Conservation (phyloP, 1,139 yeast species). For the Suhomyces atakaporum region DNA sequence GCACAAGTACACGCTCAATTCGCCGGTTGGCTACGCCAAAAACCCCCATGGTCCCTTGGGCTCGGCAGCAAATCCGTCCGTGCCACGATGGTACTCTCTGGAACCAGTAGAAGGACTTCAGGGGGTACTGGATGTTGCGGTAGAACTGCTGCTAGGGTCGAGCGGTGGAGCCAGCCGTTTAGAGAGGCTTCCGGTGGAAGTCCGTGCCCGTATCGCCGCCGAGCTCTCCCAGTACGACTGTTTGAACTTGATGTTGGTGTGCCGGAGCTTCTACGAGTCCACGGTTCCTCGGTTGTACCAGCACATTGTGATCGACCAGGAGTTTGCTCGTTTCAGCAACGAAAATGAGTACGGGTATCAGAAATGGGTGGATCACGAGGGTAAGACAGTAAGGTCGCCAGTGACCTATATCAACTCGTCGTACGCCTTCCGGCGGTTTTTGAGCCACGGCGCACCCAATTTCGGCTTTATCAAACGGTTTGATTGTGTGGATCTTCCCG, state of each 20-base stretch:
- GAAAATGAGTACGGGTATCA: conserved; percentile 25
- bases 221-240: conserved; percentile 46
- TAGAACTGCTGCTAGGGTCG: neutral
- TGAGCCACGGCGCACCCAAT: conserved; percentile 11
- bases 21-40: conserved; percentile 32
- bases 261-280: conserved; percentile 29
- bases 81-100: too few species aligned
- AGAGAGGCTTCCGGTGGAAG: conserved; percentile 41
- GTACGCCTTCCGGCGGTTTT: conserved; percentile 35
- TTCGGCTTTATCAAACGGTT: conserved; percentile 19
- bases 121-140: too few species aligned
- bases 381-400: conserved; percentile 10
- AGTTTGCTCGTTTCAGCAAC: conserved; percentile 37
- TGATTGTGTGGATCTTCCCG: conserved; percentile 35
- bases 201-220: conserved; percentile 32
- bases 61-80: too few species aligned
- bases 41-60: conserved; percentile 21
- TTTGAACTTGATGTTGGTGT: conserved; percentile 34
- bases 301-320: conserved; percentile 40
- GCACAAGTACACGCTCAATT: conserved; percentile 15
- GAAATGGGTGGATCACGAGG: conserved; percentile 7
- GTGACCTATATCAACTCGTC: conserved; percentile 38
- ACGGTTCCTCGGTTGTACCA: conserved; percentile 39
- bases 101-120: too few species aligned
- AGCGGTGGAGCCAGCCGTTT: too few species aligned